Conservation (phyloP, 768 basidiomycete genomes). For the Naematelia encephala region DNA sequence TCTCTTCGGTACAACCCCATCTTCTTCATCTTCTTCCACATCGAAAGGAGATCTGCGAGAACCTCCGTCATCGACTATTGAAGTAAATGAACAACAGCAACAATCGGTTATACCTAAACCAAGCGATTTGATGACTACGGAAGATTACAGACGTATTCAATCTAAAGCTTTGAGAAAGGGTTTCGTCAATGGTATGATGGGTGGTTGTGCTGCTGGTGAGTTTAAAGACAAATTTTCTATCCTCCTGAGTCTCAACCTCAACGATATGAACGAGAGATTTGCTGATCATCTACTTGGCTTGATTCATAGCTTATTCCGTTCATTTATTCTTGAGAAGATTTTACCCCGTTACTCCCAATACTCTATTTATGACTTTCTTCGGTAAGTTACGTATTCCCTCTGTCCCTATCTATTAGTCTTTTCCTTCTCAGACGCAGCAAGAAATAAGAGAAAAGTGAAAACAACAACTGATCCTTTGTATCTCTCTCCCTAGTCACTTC, state of each 20-base stretch:
- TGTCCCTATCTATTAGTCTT: not conserved
- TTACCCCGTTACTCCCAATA: not conserved
- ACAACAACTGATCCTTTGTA: too few relatives aligned
- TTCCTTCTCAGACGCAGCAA: too few relatives aligned
- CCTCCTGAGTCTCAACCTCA: too few relatives aligned
- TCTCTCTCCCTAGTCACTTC: too few relatives aligned
- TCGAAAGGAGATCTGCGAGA: too few relatives aligned
- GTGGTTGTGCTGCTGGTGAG: not conserved
- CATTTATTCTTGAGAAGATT: not conserved
- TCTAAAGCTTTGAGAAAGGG: not conserved
- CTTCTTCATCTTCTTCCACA: not conserved
- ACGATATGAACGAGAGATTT: not conserved
- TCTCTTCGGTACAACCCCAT: not conserved
- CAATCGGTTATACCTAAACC: not conserved
- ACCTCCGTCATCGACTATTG: too few relatives aligned
- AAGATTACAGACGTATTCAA: not conserved
- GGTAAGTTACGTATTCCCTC: not conserved
- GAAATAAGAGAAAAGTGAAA: too few relatives aligned
- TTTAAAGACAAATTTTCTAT: too few relatives aligned
- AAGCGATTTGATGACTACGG: not conserved
- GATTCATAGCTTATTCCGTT: not conserved
- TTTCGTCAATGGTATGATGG: not conserved
- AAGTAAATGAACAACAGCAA: too few relatives aligned
- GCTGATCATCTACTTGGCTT: not conserved
- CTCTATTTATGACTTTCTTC: not conserved